Evolutionary conservation across 371 early-diverging fungal species (phyloP).

Genomic region (Circinella umbellata): DNA sequence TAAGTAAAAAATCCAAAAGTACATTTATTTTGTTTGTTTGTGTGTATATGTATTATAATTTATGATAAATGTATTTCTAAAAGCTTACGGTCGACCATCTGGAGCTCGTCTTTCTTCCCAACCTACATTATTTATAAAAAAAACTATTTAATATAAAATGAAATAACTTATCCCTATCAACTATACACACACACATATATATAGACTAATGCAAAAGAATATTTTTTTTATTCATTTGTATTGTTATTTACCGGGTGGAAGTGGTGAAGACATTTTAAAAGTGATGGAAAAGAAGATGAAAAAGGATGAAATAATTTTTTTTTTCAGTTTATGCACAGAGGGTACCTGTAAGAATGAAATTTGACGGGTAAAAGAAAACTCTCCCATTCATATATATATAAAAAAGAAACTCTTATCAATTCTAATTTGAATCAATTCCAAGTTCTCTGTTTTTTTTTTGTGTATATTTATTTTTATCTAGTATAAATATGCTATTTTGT

Average conservation of each 20-base stretch:
- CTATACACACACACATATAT: not conserved
- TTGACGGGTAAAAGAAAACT: no score
- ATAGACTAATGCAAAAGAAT: no score
- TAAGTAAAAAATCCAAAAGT: not conserved
- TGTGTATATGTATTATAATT: not conserved
- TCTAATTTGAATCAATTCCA: no score
- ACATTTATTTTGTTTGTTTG: no score
- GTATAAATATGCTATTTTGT: no score
- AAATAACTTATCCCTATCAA: not conserved
- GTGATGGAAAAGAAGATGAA: not conserved
- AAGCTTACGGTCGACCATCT: conserved; percentile 41
- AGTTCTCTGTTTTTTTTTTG: no score
- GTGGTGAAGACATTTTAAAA: conserved; percentile 41
- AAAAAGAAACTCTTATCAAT: no score
- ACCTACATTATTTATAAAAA: conserved; percentile 20
- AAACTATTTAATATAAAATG: not conserved
- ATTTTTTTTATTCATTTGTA: not conserved
- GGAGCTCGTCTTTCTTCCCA: conserved; percentile 54
- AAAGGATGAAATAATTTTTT: not conserved
- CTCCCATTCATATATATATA: no score
- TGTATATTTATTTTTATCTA: no score
- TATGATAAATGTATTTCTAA: not conserved
- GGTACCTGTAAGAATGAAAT: no score
- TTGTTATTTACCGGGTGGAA: conserved; percentile 38
- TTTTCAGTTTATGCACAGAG: not conserved